phyloP scores from a whole-genome alignment of 345 rosid species.

The Acer saccharum region DNA sequence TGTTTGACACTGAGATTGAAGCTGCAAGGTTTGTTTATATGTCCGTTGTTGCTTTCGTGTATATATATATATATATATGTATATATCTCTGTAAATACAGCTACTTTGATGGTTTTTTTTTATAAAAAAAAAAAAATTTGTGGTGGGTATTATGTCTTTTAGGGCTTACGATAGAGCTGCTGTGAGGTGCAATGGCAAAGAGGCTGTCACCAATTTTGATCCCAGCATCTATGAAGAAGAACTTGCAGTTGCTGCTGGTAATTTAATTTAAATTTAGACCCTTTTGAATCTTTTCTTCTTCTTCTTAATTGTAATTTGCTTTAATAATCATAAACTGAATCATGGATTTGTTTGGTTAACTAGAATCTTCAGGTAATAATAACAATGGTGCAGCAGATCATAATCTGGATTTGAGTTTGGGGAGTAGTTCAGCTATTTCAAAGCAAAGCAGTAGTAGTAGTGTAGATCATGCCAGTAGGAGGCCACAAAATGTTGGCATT shows the following conservation, averaged over 20 bases:
- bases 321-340: neutral
- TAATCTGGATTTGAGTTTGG: constrained; percentile 85
- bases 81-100: neutral
- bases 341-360: neutral
- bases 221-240: constrained; percentile 75
- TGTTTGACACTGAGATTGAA: constrained; percentile 91
- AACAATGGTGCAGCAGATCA: constrained; percentile 47
- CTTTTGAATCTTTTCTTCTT: neutral
- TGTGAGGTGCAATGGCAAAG: constrained; percentile 91
- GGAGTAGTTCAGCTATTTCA: constrained; percentile 48
- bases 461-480: constrained; percentile 22
- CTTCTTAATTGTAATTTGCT: too few species aligned
- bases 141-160: constrained; percentile 1
- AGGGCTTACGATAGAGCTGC: constrained; percentile 94
- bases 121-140: neutral
- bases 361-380: constrained; percentile 48
- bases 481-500: constrained; percentile 18
- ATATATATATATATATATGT: neutral
- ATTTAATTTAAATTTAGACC: neutral
- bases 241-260: constrained; percentile 47
- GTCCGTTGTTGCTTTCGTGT: neutral
- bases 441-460: constrained; percentile 31
- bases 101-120: neutral
- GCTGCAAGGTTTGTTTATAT: constrained; percentile 69
- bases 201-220: constrained; percentile 92